Base-by-base conservation (phyloP, 1,284 basidiomycete species). In the Ceratobasidium sp. region DNA sequence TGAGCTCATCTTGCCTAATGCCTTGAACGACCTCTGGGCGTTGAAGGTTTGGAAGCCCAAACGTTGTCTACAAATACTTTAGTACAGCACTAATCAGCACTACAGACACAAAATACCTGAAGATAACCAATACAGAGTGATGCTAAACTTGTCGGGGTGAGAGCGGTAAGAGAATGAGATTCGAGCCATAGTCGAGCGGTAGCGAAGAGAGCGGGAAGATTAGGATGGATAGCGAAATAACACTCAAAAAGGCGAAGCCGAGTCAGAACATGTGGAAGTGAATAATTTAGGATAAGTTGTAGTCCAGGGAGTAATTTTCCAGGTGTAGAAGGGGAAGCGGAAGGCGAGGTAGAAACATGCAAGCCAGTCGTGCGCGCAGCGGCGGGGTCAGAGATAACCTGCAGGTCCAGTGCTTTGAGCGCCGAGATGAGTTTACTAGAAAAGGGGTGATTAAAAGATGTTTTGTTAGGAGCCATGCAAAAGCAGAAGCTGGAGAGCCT, bases 141-240 rank as follows among this genome's bases (percentile, higher is more conserved):
- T 40, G 73, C 73, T 46, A 76, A 51, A 58, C 63, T 53, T 42
- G 73, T 76, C 15, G 61, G 73, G 9, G 63, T 56, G 12, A 76
- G 51, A 10, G 18, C 63, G 1, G 46, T 51, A 1, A 76, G 63
- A 49, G 73, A 66, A 56, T 76, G 73, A 23, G 73, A 76, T 23
- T 76, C 73, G 33, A 76, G 73, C 73, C 73, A 76, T 6, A 76
- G 49, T 46, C 61, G 73, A 40, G 39, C 63, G 10, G 40, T 15
- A 40, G 63, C 20, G 28, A 76, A 64, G 39, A 76, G 28, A n/a
- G 73, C 49, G 15, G 61, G 73, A 20, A 76, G 63, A 67, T 67
- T 76, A 42, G 73, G 73, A 56, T 76, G 61, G 9, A 76, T 66
- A 44, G 61, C 73, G 39, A 76, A 76, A 76, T 76, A 76, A 55